Evolutionary conservation across 1,139 yeast species (phyloP).

Genomic region (Zygotorulaspora mrakii): DNA sequence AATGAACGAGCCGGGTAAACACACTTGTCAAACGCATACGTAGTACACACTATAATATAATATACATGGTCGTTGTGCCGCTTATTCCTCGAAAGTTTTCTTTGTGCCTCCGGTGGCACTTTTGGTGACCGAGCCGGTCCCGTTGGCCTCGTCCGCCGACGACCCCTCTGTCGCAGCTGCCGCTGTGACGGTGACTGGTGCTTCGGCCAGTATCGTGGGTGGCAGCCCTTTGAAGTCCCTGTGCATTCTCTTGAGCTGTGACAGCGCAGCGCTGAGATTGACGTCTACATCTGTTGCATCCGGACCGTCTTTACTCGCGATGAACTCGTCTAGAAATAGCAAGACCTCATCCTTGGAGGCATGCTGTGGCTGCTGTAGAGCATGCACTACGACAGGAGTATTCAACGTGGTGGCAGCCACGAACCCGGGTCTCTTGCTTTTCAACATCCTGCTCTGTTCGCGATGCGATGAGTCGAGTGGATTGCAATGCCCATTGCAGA

Average conservation of each 20-base stretch:
- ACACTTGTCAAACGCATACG: background rate
- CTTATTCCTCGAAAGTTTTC: conserved; percentile 21
- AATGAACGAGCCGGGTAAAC: conserved; percentile 4
- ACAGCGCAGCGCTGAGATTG: conserved; percentile 41
- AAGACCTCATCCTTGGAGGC: conserved; percentile 44
- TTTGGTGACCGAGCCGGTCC: conserved; percentile 20
- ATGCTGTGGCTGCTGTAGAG: conserved; percentile 31
- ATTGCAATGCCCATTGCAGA: no score
- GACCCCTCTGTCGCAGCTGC: conserved; percentile 18
- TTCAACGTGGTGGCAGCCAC: conserved; percentile 45
- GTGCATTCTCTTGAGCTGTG: conserved; percentile 64
- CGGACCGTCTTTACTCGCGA: conserved; percentile 35
- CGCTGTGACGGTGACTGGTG: conserved; percentile 35
- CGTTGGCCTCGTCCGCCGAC: conserved; percentile 14
- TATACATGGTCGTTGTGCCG: no score
- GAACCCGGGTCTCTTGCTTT: conserved; percentile 40
- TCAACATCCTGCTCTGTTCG: conserved; percentile 23
- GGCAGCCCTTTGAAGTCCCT: conserved; percentile 74
- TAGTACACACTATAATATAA: background rate
- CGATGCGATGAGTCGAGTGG: background rate
- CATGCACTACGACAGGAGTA: conserved; percentile 47
- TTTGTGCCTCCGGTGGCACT: conserved; percentile 34
- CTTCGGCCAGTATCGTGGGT: conserved; percentile 43
- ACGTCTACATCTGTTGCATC: conserved; percentile 22
- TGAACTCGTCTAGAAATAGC: conserved; percentile 44